A percentile compares a stretch with the other conserved stretches of the same genome.
phyloP scores from a whole-genome alignment of 495 filamentous ascomycete species.

The Penicillium verhagenii region DNA sequence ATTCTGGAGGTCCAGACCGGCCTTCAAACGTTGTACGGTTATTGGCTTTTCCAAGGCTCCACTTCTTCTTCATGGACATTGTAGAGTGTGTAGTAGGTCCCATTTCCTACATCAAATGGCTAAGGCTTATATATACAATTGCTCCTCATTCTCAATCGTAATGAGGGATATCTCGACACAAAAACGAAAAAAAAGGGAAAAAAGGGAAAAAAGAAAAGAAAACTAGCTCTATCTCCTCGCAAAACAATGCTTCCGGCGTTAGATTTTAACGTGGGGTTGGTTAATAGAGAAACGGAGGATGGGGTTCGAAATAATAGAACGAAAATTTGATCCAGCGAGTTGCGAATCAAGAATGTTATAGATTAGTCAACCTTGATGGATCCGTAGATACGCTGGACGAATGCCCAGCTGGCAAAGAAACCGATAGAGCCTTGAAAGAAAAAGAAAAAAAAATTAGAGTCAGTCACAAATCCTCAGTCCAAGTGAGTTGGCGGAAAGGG shows the following conservation, averaged over 20 bases:
- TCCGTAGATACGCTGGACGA: slow-evolving; percentile 87
- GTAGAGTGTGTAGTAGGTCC: too few relatives aligned
- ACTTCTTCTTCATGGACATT: too few relatives aligned
- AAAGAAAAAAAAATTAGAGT: slow-evolving; percentile 8
- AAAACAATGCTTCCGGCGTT: slow-evolving; percentile 10
- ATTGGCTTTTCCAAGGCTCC: too few relatives aligned
- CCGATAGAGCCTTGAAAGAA: slow-evolving; percentile 75
- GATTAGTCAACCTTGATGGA: slow-evolving; percentile 94
- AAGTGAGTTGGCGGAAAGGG: slow-evolving; percentile 6
- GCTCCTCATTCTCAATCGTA: neutral
- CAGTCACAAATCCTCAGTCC: slow-evolving; percentile 16
- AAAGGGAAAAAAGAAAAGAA: neutral
- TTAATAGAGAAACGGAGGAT: neutral
- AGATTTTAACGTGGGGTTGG: neutral
- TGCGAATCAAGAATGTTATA: too few relatives aligned
- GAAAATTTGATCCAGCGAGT: too few relatives aligned
- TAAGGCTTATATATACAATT: slow-evolving; percentile 3
- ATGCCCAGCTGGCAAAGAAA: slow-evolving; percentile 91
- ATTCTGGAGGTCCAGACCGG: too few relatives aligned
- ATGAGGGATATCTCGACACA: slow-evolving; percentile 5
- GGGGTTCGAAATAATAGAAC: neutral
- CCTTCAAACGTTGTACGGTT: too few relatives aligned
- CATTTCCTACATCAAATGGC: too few relatives aligned
- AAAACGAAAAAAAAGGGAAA: neutral
- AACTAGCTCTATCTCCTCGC: slow-evolving; percentile 12